These are phyloP conservation scores for Macrocybe gigantea DNA, from an alignment of 768 basidiomycete genomes.

Conservation along the genomic window DNA sequence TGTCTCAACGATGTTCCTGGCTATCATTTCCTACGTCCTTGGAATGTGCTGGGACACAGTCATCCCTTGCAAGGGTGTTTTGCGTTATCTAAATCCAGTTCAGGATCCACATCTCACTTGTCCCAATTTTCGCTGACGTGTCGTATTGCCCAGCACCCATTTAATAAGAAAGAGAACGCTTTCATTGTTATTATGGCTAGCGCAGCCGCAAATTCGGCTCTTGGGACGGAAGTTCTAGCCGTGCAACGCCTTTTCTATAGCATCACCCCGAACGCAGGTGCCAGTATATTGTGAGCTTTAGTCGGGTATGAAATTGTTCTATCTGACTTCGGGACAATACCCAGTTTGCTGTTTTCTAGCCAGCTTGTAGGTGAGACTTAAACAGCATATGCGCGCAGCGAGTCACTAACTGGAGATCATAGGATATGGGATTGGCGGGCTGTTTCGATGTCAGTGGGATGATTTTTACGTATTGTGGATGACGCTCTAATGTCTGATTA, in stretches of 20 bases:
- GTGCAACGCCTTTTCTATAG: conserved; percentile 44
- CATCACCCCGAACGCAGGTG: conserved; percentile 19
- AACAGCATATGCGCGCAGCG: neutral
- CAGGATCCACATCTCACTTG: conserved; percentile 30
- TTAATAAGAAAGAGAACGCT: conserved; percentile 53
- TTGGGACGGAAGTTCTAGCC: conserved; percentile 56
- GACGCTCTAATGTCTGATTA: neutral
- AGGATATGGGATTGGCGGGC: conserved; percentile 6
- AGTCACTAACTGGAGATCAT: neutral
- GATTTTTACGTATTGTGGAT: conserved; percentile 5
- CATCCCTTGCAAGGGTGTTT: conserved; percentile 35
- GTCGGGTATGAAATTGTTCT: conserved; percentile 11
- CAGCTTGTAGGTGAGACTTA: conserved; percentile 4
- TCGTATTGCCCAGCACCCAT: neutral
- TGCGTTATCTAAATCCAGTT: conserved; percentile 62
- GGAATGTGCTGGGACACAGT: conserved; percentile 38
- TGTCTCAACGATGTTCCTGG: conserved; percentile 44
- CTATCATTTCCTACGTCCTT: conserved; percentile 47
- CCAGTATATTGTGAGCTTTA: conserved; percentile 9
- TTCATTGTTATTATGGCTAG: conserved; percentile 57
- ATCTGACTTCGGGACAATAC: conserved; percentile 5
- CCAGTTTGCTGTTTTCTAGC: conserved; percentile 20
- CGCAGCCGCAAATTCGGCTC: conserved; percentile 52
- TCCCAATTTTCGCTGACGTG: conserved; percentile 1
- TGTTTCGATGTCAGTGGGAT: neutral